Evolutionary conservation across 192 early-diverging fungal species (phyloP).

Genomic region (Podochytrium sp.): DNA sequence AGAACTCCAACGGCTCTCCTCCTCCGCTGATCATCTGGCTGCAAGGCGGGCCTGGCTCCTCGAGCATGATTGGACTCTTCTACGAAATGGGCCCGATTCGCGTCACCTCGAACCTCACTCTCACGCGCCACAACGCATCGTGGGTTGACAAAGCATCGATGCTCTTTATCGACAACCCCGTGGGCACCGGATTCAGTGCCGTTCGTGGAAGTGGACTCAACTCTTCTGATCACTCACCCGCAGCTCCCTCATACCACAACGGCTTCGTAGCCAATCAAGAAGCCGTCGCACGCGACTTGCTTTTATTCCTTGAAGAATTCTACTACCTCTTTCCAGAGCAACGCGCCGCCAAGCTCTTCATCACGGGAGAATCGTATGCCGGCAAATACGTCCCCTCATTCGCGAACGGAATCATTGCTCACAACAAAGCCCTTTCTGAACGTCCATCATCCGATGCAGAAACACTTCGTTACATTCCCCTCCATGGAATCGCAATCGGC

Average conservation of each 20-base stretch:
- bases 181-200: slow-evolving; percentile 68
- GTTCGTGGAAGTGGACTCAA: slow-evolving; percentile 1
- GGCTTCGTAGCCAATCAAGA: slow-evolving; percentile 76
- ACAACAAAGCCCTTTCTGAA: slow-evolving; percentile 47
- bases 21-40: slow-evolving; percentile 80
- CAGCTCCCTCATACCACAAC: slow-evolving; percentile 10
- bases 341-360: slow-evolving; percentile 59
- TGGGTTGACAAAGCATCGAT: slow-evolving; percentile 77
- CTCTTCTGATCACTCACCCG: background rate
- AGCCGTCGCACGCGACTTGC: slow-evolving; percentile 70
- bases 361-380: slow-evolving; percentile 63
- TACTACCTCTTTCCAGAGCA: slow-evolving; percentile 70
- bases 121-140: slow-evolving; percentile 51
- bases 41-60: slow-evolving; percentile 83
- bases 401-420: slow-evolving; percentile 61
- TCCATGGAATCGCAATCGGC: slow-evolving; percentile 65
- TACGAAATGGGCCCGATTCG: slow-evolving; percentile 77
- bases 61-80: slow-evolving; percentile 78
- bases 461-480: slow-evolving; percentile 31
- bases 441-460: background rate
- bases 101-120: slow-evolving; percentile 52
- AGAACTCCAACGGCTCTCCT: slow-evolving; percentile 32
- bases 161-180: slow-evolving; percentile 82
- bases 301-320: slow-evolving; percentile 72
- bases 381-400: slow-evolving; percentile 74